Base-by-base conservation (phyloP, 371 early-diverging fungal species). In the Actinomortierella ambigua region DNA sequence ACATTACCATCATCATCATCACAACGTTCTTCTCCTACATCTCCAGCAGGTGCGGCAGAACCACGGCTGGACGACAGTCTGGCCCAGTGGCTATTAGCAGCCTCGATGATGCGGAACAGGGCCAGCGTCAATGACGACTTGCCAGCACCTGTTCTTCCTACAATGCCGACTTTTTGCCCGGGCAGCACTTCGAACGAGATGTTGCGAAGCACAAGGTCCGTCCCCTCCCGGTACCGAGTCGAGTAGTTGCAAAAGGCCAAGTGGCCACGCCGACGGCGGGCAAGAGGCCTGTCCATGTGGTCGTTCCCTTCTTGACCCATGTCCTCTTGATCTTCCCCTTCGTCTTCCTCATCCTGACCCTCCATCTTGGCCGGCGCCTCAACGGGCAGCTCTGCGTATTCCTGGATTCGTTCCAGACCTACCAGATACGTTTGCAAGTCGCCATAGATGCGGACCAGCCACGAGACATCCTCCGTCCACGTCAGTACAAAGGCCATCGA, bases 381-480 rank as follows among this genome's bases (percentile, higher is more conserved):
- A 39, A 82, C 75, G 43, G 80, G 78, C 22, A 87, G 65, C 1
- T 54, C 52, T 17, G 77, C 50, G 59, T 88, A 90, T 59, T 89
- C 89, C 8, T 69, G 42, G 39, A 85, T 68, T 17, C 90, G 82
- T 56, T 90, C 90, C 11, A 90, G 86, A 4, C 94, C 81, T 0
- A 92, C 90, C 62, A 96, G 87, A 53, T 90, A 89, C 54, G 86
- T 92, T 70, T 68, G 68, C 11, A 63, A 80, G 39, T 90, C 49
- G 29, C 68, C 70, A 34, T 68, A 79, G 53, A 58, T 60, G 4
- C 75, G 64, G 52, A 60, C 58, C 17, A 61, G 50, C 59, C 65
- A 79, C 59, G 61, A 65, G 1, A 83, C 68, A 52, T 85, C 80
- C 49, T 82, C 81, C 1, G 89, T 84, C 57, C 92, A 90, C 43